phyloP scores from a whole-genome alignment of 2,329 filamentous ascomycete genomes.

The Cladophialophora yegresii region DNA sequence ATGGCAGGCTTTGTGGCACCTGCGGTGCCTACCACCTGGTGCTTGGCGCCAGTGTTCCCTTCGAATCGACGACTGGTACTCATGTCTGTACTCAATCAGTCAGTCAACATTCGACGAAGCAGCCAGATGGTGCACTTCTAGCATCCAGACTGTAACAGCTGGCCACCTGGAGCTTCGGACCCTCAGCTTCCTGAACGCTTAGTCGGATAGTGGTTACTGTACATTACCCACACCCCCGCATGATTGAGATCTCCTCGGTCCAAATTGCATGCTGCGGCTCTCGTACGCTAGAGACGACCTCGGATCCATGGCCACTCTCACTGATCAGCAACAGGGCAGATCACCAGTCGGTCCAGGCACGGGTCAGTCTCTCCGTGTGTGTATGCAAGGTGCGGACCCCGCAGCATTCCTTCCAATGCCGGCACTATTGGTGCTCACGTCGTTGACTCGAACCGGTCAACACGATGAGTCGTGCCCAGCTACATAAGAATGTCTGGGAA shows the following conservation, averaged over 20 bases:
- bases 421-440: background rate
- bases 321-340: background rate
- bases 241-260: slow-evolving; percentile 1
- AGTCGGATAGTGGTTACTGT: background rate
- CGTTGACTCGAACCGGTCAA: slow-evolving; percentile 5
- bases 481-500: background rate
- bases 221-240: slow-evolving; percentile 1
- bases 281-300: background rate
- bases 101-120: too few relatives aligned
- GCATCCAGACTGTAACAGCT: too few relatives aligned
- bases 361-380: slow-evolving; percentile 3
- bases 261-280: background rate
- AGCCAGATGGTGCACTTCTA: too few relatives aligned
- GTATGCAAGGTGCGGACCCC: background rate
- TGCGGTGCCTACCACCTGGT: too few relatives aligned
- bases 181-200: background rate
- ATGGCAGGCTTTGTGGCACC: too few relatives aligned
- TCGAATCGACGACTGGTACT: too few relatives aligned
- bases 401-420: background rate
- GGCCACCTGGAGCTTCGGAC: too few relatives aligned
- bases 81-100: too few relatives aligned
- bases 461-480: background rate
- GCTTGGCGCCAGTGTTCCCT: too few relatives aligned
- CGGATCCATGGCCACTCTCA: slow-evolving; percentile 3
- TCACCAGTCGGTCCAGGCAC: slow-evolving; percentile 6